phyloP scores from a whole-genome alignment of 352 stramenopile species.

The Pythium grandisporangium region DNA sequence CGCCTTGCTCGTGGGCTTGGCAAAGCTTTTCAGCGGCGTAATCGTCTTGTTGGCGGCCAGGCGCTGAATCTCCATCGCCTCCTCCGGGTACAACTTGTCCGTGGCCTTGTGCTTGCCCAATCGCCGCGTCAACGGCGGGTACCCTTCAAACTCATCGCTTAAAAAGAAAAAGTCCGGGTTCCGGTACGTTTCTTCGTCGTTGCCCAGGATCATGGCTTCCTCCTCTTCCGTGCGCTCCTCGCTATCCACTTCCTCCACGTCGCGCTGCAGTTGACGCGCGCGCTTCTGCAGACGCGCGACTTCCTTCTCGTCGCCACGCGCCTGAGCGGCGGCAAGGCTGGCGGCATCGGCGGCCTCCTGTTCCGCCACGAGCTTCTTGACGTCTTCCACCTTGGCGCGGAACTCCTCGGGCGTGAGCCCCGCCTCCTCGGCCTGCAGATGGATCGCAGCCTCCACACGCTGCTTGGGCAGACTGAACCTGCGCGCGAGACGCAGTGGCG shows the following conservation, averaged over 20 bases:
- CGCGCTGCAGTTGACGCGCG: conserved; percentile 25
- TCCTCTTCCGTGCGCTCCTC: conserved; percentile 51
- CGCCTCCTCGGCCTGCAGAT: conserved; percentile 58
- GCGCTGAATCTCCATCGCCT: conserved; percentile 63
- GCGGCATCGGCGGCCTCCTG: conserved; percentile 26
- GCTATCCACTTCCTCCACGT: conserved; percentile 32
- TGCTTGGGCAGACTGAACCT: conserved; percentile 66
- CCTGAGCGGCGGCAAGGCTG: conserved; percentile 34
- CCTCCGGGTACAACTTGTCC: conserved; percentile 74
- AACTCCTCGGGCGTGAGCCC: conserved; percentile 56
- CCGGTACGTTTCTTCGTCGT: conserved; percentile 60
- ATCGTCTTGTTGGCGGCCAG: conserved; percentile 71
- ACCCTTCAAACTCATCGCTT: conserved; percentile 75
- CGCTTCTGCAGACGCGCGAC: conserved; percentile 45
- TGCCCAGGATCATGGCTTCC: conserved; percentile 37
- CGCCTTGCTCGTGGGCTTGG: conserved; percentile 46
- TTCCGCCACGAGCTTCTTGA: conserved; percentile 32
- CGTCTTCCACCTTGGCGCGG: conserved; percentile 40
- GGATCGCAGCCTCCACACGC: conserved; percentile 75
- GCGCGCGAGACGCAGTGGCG: conserved; percentile 71
- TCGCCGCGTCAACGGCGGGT: conserved; percentile 66
- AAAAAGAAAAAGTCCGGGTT: conserved; percentile 86
- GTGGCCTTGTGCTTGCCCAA: conserved; percentile 75
- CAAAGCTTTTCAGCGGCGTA: conserved; percentile 62
- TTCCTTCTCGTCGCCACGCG: conserved; percentile 48